These are phyloP conservation scores for Corchorus capsularis DNA, from an alignment of 345 rosid genomes.

Conservation along the genomic window DNA sequence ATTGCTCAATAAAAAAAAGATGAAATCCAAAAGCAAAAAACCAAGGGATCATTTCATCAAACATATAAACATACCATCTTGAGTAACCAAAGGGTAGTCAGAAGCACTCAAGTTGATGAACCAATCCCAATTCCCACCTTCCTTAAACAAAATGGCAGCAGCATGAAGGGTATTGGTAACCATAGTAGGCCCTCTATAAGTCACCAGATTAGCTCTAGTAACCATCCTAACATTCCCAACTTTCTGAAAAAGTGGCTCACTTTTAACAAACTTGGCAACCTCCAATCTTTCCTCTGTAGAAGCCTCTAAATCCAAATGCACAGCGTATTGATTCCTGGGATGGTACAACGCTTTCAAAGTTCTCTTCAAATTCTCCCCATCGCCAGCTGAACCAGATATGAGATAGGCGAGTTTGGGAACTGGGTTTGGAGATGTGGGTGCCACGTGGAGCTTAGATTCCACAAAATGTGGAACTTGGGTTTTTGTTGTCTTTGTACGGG, in stretches of 20 bases:
- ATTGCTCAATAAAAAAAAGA: background rate
- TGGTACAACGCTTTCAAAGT: constrained; percentile 78
- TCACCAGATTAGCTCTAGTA: constrained; percentile 75
- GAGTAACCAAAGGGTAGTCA: constrained; percentile 88
- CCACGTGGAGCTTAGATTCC: constrained; percentile 44
- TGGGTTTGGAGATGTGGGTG: constrained; percentile 27
- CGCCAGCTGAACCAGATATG: constrained; percentile 81
- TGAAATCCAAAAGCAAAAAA: background rate
- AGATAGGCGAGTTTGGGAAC: constrained; percentile 71
- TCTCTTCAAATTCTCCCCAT: constrained; percentile 72
- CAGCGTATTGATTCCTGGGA: constrained; percentile 78
- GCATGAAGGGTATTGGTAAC: constrained; percentile 91
- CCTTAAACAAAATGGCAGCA: constrained; percentile 70
- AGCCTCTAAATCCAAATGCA: constrained; percentile 87
- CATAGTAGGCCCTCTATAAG: constrained; percentile 92
- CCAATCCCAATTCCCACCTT: constrained; percentile 95
- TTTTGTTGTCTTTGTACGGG: constrained; percentile 12
- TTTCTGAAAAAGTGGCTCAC: constrained; percentile 48
- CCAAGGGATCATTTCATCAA: background rate
- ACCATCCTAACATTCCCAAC: constrained; percentile 76
- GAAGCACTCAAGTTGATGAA: constrained; percentile 91
- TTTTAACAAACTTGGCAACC: constrained; percentile 56
- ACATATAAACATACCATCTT: constrained; percentile 61
- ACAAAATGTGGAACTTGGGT: constrained; percentile 42
- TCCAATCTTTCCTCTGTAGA: constrained; percentile 69